Evolutionary conservation across 2,329 filamentous ascomycete species (phyloP), one percentile per base, ranked within the genome.

Genomic region (Xylogone sp.): DNA sequence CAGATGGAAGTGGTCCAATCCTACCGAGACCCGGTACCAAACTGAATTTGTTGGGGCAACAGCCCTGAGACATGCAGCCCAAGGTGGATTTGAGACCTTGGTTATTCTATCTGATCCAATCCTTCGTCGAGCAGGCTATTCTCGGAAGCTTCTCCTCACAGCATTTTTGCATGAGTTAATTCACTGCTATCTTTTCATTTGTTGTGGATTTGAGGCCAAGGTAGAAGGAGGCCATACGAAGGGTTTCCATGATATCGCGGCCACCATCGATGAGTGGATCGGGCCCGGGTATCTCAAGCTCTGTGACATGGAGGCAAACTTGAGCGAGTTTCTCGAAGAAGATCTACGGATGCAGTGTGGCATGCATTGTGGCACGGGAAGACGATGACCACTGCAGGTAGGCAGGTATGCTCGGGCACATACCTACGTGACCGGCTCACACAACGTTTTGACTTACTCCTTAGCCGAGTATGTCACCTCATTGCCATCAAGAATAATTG

Each of bases 151-250:
- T 16, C 73, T 86, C 50, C 83, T 86, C 46, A 81, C 79, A 6
- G 83, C 83, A 0, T 85, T 87, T 56, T 61, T 87, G 45, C 83
- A 86, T 61, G 83, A 87, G 66, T 75, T 86, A 58, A 82, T 86
- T 45, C 83, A 86, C 67, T 82, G 82, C 65, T 86, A 84, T 61
- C 69, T 86, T 16, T 86, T 86, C 57, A 76, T 86, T 51, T 72
- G 70, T 48, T 84, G 81, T 58, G 83, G 83, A 3, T 78, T 82
- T 62, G 72, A 75, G 43, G 82, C 82, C 0, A 69, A 75, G 31
- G 68, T 72, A 21, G 71, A 74, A 42, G 82, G 81, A 10, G 83
- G 83, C 0, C 83, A 86, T 57, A 86, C 83, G 2, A 63, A 71
- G 2, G 83, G 81, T 2, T 86, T 86, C 59, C 71, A 72, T 22